Evolutionary conservation across 2,329 filamentous ascomycete genomes (phyloP).

Genomic region (Pseudogymnoascus sp.): DNA sequence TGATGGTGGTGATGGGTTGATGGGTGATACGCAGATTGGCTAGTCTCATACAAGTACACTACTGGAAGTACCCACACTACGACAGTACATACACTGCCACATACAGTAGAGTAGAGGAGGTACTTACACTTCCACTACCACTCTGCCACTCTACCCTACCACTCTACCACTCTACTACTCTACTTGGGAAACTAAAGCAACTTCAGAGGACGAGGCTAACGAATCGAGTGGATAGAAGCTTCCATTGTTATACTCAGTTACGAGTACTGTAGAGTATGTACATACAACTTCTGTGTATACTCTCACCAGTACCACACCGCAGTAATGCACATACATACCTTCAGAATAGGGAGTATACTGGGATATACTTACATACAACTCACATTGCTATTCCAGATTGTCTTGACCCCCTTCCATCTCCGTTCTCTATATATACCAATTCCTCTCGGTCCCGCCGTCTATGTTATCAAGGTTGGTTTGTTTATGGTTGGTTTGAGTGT

Average conservation of each 20-base stretch:
- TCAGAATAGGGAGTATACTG: neutral
- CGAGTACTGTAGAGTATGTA: neutral
- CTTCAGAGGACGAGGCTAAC: neutral
- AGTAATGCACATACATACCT: neutral
- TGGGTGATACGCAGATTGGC: constrained; percentile 8
- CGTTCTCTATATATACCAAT: neutral
- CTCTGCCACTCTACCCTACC: neutral
- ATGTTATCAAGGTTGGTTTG: constrained; percentile 1
- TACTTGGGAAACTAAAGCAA: neutral
- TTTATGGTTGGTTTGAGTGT: neutral
- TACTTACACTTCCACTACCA: neutral
- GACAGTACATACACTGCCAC: neutral
- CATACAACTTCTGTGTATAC: neutral
- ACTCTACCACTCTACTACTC: neutral
- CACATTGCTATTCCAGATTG: neutral
- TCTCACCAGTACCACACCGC: neutral
- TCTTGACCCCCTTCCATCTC: constrained; percentile 4
- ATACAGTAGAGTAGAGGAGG: neutral
- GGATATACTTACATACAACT: neutral
- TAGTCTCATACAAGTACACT: neutral
- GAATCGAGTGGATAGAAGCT: neutral
- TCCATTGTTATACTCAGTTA: neutral
- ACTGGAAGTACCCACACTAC: neutral
- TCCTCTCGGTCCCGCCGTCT: neutral
- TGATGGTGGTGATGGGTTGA: neutral